Conservation (phyloP, 2,329 filamentous ascomycete species). For the Didymella lethalis region DNA sequence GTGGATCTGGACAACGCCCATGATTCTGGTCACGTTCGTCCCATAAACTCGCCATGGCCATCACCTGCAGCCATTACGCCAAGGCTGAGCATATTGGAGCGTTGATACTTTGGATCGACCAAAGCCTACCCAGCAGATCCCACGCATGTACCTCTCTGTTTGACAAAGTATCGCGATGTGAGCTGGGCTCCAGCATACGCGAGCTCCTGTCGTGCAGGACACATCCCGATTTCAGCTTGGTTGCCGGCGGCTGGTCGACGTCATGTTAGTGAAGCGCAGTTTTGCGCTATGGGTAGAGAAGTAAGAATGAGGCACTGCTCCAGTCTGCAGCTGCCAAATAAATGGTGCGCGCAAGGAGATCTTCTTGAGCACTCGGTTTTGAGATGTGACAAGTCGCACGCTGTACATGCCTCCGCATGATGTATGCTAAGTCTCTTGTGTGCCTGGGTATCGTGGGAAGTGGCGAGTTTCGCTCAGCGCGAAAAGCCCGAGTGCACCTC, state of each 20-base stretch:
- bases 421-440: background rate
- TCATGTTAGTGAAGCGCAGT: background rate
- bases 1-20: background rate
- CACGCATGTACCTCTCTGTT: background rate
- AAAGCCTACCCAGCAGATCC: background rate
- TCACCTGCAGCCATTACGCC: no score
- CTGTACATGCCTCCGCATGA: background rate
- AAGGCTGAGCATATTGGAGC: background rate
- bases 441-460: background rate
- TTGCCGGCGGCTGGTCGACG: background rate
- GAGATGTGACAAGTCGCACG: background rate
- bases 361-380: background rate
- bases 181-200: background rate
- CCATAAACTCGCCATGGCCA: background rate
- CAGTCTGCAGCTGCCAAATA: background rate
- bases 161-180: background rate
- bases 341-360: background rate
- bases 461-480: background rate
- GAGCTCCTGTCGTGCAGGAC: background rate
- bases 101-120: background rate
- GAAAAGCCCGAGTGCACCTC: background rate
- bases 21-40: background rate
- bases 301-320: background rate
- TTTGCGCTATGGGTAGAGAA: background rate
- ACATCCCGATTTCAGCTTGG: background rate